phyloP scores from a whole-genome alignment of 2,329 filamentous ascomycete species.

The Arthrobotrys entomopaga region DNA sequence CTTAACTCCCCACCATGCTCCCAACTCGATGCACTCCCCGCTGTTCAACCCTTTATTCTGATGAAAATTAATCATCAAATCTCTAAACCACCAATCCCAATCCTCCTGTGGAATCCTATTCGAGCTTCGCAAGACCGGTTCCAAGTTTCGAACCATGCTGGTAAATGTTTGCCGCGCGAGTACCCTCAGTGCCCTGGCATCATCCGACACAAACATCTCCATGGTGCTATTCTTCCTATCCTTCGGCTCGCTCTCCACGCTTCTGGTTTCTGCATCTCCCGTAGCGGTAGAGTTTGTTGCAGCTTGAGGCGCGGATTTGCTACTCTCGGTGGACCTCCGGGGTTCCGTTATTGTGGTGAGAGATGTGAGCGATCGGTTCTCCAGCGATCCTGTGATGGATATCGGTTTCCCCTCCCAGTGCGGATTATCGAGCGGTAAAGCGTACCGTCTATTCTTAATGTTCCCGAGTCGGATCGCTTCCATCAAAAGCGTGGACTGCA shows the following conservation, averaged over 20 bases:
- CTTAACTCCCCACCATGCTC: conserved; percentile 73
- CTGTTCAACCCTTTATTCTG: conserved; percentile 80
- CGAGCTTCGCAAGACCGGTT: conserved; percentile 81
- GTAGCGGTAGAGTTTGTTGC: background rate
- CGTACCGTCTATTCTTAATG: conserved; percentile 78
- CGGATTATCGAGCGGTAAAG: conserved; percentile 62
- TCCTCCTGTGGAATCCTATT: conserved; percentile 90
- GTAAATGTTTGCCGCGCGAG: conserved; percentile 58
- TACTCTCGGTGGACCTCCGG: conserved; percentile 36
- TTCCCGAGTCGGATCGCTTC: conserved; percentile 76
- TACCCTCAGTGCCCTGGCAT: conserved; percentile 58
- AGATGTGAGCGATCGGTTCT: conserved; percentile 48
- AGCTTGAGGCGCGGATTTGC: conserved; percentile 41
- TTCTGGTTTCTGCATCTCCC: conserved; percentile 36
- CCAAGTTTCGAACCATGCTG: conserved; percentile 71
- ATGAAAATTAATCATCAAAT: conserved; percentile 85
- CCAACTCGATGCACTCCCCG: conserved; percentile 82
- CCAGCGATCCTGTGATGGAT: conserved; percentile 33
- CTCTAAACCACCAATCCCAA: conserved; percentile 88
- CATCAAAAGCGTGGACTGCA: conserved; percentile 80
- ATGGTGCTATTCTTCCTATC: conserved; percentile 30
- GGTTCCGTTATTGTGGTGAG: conserved; percentile 30
- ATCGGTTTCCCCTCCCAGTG: conserved; percentile 57
- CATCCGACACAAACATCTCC: conserved; percentile 43
- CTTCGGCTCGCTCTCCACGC: conserved; percentile 53